Evolutionary conservation across 2,329 filamentous ascomycete species (phyloP).

Genomic region (Tolypocladium inflatum): DNA sequence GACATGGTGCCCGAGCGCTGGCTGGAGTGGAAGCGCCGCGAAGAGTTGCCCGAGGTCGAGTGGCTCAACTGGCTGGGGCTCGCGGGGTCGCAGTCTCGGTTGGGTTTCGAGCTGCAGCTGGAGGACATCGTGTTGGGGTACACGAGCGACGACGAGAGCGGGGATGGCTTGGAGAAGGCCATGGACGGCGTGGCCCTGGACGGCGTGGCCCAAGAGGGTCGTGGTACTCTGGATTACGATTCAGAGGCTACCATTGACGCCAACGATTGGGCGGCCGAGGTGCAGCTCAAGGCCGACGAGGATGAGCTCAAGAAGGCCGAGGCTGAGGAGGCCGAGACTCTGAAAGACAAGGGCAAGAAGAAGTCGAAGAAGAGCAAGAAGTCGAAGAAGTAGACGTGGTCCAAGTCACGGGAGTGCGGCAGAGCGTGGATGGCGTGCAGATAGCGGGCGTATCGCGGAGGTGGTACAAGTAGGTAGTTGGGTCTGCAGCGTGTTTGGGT

Average conservation of each 20-base stretch:
- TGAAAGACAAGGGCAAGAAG: too few relatives aligned
- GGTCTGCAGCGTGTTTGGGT: too few relatives aligned
- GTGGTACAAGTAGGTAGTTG: too few relatives aligned
- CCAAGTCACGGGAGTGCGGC: too few relatives aligned
- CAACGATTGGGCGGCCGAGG: background rate
- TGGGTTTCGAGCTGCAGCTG: background rate
- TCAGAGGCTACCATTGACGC: background rate
- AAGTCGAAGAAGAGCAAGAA: too few relatives aligned
- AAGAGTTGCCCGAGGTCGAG: background rate
- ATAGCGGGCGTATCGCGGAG: too few relatives aligned
- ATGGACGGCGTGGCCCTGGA: background rate
- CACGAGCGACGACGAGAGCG: background rate
- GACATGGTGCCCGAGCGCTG: constrained; percentile 10
- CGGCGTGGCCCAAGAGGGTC: background rate
- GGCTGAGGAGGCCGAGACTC: too few relatives aligned
- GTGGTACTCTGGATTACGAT: background rate
- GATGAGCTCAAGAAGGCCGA: too few relatives aligned
- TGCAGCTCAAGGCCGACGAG: background rate
- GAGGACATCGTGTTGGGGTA: background rate
- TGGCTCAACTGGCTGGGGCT: background rate
- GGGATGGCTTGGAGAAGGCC: background rate
- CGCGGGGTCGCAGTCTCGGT: background rate
- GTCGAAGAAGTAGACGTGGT: too few relatives aligned
- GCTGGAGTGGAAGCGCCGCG: constrained; percentile 16
- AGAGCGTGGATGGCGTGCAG: too few relatives aligned